Conservation (phyloP, 495 filamentous ascomycete species). For the Penicillium tannophilum region DNA sequence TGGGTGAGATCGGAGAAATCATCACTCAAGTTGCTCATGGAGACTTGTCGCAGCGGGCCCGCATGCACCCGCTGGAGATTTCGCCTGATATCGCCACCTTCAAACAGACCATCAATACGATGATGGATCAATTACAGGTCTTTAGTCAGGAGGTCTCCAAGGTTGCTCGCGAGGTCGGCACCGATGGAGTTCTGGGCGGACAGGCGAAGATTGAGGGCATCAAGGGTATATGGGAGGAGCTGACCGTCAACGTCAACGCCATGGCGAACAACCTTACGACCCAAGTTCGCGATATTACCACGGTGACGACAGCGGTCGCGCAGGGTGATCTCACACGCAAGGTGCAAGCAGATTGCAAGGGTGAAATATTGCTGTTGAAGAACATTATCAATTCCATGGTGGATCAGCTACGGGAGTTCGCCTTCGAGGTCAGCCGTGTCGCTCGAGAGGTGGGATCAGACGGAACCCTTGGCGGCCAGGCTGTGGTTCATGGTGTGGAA, state of each 20-base stretch:
- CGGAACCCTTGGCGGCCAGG: constrained; percentile 84
- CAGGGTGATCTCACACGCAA: constrained; percentile 88
- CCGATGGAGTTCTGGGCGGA: constrained; percentile 84
- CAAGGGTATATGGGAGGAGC: constrained; percentile 89
- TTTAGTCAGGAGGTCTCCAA: constrained; percentile 92
- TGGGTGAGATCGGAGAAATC: constrained; percentile 90
- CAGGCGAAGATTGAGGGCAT: constrained; percentile 88
- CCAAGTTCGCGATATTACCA: constrained; percentile 90
- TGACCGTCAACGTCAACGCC: constrained; percentile 91
- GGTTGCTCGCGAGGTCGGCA: constrained; percentile 88
- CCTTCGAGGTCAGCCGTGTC: constrained; percentile 88
- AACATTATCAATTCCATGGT: constrained; percentile 95
- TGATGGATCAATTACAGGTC: constrained; percentile 93
- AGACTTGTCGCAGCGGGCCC: constrained; percentile 88
- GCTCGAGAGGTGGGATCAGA: constrained; percentile 89
- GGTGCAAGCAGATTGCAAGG: constrained; percentile 86
- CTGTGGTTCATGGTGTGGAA: constrained; percentile 90
- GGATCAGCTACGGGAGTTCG: constrained; percentile 87
- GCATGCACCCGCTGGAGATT: constrained; percentile 87
- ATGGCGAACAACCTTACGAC: constrained; percentile 90
- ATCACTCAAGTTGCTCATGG: constrained; percentile 87
- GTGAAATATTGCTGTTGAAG: constrained; percentile 86
- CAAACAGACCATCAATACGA: constrained; percentile 86
- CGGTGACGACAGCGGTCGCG: constrained; percentile 89
- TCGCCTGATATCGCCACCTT: constrained; percentile 93